Evolutionary conservation across 116 monocot species (phyloP), one percentile per base, ranked within the genome.

Genomic region (Dioscorea cayenensis): DNA sequence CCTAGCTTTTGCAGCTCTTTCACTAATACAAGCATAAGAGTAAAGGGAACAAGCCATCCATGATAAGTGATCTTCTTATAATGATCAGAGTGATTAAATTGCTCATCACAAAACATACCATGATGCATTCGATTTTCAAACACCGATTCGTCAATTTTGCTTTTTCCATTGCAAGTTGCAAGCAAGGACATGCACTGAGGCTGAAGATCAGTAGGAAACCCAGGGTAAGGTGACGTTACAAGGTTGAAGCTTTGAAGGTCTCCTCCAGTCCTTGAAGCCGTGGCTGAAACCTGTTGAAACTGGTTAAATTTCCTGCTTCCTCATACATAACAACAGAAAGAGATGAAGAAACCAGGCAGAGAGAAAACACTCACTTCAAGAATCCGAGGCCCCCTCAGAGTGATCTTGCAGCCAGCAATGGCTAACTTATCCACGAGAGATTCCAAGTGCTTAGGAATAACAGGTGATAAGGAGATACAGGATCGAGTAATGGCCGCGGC

Each of bases 101-200:
- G 11, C 8, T 32, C 1, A 60, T 14, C 16, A 55, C 11, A 18
- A 37, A 11, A 14, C 76, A 37, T 77, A 80, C 84, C 84, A 69
- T 84, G 84, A 71, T 77, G 80, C 84, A 84, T 84, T 25, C 84
- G 77, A 68, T 77, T 68, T 67, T 81, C 84, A 66, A 84, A 84
- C 35, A 81, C 71, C 2, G 75, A 84, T 80, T 84, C 84, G 69
- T 77, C 77, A 23, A 84, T 71, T 19, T 70, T 72, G 61, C 81
- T 81, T 36, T 74, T 49, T 14, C 80, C 81, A 69, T 32, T 64
- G 61, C 84, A 80, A 7, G 84, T 84, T 2, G 84, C 73, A 13
- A 84, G 74, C 73, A 84, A 64, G 13, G 80, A 77, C 77, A 77
- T 80, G 71, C 77, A 80, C 77, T 84, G 84, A 63, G 84, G 77